Conservation (phyloP, 306 rosid species). For the Dalbergia oliveri region DNA sequence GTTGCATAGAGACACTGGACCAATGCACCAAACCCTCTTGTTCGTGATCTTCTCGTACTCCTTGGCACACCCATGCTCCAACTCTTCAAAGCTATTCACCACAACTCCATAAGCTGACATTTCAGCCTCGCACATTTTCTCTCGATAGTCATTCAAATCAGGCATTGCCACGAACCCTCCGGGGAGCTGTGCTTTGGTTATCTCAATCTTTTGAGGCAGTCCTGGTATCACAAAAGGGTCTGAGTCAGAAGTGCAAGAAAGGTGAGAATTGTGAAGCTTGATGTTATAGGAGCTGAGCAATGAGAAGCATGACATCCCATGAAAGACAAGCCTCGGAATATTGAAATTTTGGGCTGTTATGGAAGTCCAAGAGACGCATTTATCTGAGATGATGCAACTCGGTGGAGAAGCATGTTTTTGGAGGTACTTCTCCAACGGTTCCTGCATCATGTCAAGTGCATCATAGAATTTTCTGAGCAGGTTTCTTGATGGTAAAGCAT, state of each 20-base stretch:
- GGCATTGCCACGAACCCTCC: slow-evolving; percentile 70
- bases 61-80: slow-evolving; percentile 61
- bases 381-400: slow-evolving; percentile 81
- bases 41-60: slow-evolving; percentile 54
- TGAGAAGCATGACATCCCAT: slow-evolving; percentile 80
- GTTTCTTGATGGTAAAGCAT: slow-evolving; percentile 64
- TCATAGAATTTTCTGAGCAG: slow-evolving; percentile 63
- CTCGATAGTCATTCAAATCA: slow-evolving; percentile 67
- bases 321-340: slow-evolving; percentile 74
- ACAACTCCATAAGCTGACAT: slow-evolving; percentile 64
- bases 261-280: slow-evolving; percentile 53
- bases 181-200: slow-evolving; percentile 73
- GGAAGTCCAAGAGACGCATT: slow-evolving; percentile 68
- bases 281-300: slow-evolving; percentile 65
- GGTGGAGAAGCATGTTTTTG: slow-evolving; percentile 49
- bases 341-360: slow-evolving; percentile 59
- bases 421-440: slow-evolving; percentile 67
- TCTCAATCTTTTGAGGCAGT: slow-evolving; percentile 52
- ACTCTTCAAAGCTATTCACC: slow-evolving; percentile 72
- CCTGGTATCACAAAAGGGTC: slow-evolving; percentile 72
- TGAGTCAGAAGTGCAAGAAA: slow-evolving; percentile 46
- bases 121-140: slow-evolving; percentile 74
- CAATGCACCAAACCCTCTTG: slow-evolving; percentile 82
- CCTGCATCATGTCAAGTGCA: slow-evolving; percentile 71
- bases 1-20: slow-evolving; percentile 74